Evolutionary conservation across 1,284 basidiomycete species (phyloP).

Genomic region (Moniliophthora roreri): DNA sequence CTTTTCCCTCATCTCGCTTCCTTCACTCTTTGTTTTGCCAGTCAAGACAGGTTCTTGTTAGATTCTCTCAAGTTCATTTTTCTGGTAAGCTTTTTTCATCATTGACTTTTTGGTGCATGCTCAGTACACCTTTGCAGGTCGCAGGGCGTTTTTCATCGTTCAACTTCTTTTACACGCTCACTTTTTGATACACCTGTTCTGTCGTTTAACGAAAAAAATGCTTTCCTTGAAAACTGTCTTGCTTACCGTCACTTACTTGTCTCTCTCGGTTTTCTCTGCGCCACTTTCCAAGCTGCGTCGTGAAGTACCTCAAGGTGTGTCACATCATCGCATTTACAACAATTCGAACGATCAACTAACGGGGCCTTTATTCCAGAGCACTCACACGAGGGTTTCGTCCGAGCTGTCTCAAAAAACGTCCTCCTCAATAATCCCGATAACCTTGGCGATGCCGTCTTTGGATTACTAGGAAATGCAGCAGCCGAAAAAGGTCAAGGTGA

Average conservation of each 20-base stretch:
- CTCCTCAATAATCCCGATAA: constrained; percentile 56
- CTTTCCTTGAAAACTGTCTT: constrained; percentile 39
- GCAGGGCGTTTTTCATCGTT: constrained; percentile 14
- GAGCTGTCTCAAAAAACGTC: constrained; percentile 46
- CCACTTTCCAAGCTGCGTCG: constrained; percentile 42
- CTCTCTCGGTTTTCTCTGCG: constrained; percentile 35
- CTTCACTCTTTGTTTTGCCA: constrained; percentile 35
- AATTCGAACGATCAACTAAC: not conserved
- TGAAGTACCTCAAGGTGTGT: constrained; percentile 66
- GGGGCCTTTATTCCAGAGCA: constrained; percentile 45
- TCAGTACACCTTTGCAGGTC: constrained; percentile 17
- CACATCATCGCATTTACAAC: constrained; percentile 6
- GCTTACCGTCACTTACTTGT: constrained; percentile 37
- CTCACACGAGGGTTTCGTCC: constrained; percentile 60
- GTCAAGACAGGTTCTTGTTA: constrained; percentile 60
- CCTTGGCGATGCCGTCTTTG: constrained; percentile 67
- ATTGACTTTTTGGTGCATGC: constrained; percentile 7
- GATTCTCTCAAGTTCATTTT: constrained; percentile 18
- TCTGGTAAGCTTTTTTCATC: constrained; percentile 10
- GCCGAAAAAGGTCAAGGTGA: constrained; percentile 53
- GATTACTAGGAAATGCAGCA: constrained; percentile 63
- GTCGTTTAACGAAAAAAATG: constrained; percentile 33
- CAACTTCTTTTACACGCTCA: constrained; percentile 8
- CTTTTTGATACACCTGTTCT: constrained; percentile 8
- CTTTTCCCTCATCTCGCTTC: constrained; percentile 23